Conservation (phyloP, 345 rosid species). For the Rhizophora mangle region DNA sequence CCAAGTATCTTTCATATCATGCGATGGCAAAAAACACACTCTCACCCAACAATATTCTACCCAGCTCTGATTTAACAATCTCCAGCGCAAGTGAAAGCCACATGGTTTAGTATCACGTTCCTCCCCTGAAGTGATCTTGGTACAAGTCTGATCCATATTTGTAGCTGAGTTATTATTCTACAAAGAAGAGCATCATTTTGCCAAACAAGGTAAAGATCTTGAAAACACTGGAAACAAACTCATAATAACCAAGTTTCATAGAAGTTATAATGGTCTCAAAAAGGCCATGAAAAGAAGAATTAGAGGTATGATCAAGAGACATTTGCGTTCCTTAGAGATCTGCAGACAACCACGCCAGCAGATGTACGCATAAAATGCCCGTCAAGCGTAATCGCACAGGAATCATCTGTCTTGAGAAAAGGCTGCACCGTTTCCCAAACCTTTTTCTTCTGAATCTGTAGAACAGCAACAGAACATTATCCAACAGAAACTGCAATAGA, state of each 20-base stretch:
- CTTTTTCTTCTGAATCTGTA: conserved; percentile 87
- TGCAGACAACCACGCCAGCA: conserved; percentile 56
- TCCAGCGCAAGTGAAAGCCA: no score
- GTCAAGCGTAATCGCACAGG: conserved; percentile 52
- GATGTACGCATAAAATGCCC: conserved; percentile 66
- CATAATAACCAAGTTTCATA: neutral
- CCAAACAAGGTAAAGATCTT: no score
- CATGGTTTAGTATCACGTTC: no score
- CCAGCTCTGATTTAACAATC: no score
- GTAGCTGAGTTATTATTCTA: no score
- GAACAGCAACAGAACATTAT: neutral
- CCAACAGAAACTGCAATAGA: neutral
- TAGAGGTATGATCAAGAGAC: conserved; percentile 43
- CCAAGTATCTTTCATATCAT: neutral
- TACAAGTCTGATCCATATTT: no score
- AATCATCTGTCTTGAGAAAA: conserved; percentile 65
- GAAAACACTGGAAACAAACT: neutral
- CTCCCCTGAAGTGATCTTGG: no score
- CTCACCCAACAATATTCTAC: no score
- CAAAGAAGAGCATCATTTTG: no score
- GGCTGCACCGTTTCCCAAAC: conserved; percentile 91
- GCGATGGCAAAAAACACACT: no score
- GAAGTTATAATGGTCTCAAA: neutral
- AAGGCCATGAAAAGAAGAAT: neutral
- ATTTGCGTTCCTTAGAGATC: conserved; percentile 60